Base-by-base conservation (phyloP, 208 protist species). In the Leishmania amazonensis region DNA sequence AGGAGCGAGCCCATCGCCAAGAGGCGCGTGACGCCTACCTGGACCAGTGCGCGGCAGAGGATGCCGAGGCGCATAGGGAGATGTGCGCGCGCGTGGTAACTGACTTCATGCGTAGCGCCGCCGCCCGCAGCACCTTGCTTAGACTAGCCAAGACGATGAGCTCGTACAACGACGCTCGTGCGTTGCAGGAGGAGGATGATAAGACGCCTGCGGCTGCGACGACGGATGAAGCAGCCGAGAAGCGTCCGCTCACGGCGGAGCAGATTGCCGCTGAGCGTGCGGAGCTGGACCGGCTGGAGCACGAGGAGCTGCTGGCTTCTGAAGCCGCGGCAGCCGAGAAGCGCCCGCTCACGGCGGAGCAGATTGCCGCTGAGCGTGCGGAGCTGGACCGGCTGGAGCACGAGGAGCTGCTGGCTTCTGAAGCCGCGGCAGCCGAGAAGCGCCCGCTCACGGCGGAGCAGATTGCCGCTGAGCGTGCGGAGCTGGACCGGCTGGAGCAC, bases 161-260 rank as follows among this genome's bases (percentile, higher is more conserved):
- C 7, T 64, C 24, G 35, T 83, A 86, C 85, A 73, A 81, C 51
- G 81, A 83, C 28, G 65, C 83, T 1, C 83, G 83, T 65, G 78
- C 57, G 47, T 8, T 58, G 83, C 78, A 81, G 84, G 79, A 83
- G 76, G 64, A 78, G 35, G 49, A 7, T 8, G 45, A 76, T 73
- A 73, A 40, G 24, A 15, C 4, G n/a, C 15, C 60, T 19, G 28
- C 45, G 49, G 60, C 75, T 15, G 42, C 40, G 58, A n/a, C 28
- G 7, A 5, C 75, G 9, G 62, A 62, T 60, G 54, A 8, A 24
- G 31, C 38, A 57, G 6, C 70, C 21, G 28, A 45, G 45, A 31
- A 5, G 6, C 45, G 42, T 2, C 70, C 40, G 24, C 38, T 72
- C 9, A 72, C 71, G 42, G 42, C 47, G 71, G 71, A 75, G 71